A percentile compares a stretch with the other conserved stretches of the same genome.
Evolutionary conservation across 805 yeast genomes (phyloP).

Genomic region (Alloascoidea africana): DNA sequence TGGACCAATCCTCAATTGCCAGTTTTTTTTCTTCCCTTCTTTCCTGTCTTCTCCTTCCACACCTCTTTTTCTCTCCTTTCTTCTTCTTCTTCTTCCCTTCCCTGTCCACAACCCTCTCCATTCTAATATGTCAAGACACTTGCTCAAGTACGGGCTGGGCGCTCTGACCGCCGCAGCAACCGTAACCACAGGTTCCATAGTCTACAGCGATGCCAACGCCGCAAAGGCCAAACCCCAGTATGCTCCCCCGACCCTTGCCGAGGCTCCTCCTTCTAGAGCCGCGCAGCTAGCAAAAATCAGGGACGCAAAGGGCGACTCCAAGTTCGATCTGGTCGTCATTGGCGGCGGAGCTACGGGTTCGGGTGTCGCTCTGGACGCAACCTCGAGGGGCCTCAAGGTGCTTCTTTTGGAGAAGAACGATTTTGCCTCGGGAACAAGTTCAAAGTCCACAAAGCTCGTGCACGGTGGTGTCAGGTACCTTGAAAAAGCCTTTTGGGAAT

Average conservation of each 20-base stretch:
- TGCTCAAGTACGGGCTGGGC: too few species aligned
- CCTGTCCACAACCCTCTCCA: too few species aligned
- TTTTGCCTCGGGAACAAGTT: conserved; percentile 86
- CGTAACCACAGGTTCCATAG: not conserved
- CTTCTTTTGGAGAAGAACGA: conserved; percentile 78
- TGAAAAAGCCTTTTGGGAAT: conserved; percentile 88
- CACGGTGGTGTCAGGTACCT: conserved; percentile 95
- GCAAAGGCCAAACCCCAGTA: not conserved
- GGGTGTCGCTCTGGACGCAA: conserved; percentile 86
- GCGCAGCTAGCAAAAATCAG: not conserved
- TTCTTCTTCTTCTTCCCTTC: too few species aligned
- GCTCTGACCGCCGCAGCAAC: too few species aligned
- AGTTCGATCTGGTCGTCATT: conserved; percentile 69
- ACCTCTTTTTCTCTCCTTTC: too few species aligned
- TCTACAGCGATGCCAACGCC: not conserved
- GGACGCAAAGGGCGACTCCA: conserved; percentile 18
- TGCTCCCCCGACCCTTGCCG: not conserved
- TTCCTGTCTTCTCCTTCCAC: too few species aligned
- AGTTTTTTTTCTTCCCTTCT: too few species aligned
- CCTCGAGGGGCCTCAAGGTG: conserved; percentile 79
- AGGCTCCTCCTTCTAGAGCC: not conserved
- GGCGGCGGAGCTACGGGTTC: conserved; percentile 98
- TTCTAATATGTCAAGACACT: too few species aligned
- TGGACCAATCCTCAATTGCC: too few species aligned
- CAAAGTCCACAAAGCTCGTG: conserved; percentile 90